phyloP scores from a whole-genome alignment of 139 green algal species.

The Dunaliella primolecta region DNA sequence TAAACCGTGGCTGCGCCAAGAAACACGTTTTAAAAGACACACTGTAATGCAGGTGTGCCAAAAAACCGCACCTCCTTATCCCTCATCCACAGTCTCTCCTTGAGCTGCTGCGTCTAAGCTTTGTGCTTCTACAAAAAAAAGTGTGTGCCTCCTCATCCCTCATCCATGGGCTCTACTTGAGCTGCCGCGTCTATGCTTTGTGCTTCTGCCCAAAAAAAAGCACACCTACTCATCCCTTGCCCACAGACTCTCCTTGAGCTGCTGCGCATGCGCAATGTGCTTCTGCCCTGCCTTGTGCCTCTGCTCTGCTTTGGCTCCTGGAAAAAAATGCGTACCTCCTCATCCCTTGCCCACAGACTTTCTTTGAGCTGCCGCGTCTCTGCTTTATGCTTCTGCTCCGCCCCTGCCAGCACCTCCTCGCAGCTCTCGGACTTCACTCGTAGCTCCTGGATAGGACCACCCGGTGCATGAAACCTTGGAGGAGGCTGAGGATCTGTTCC shows the following conservation, averaged over 20 bases:
- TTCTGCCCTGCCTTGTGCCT: background rate
- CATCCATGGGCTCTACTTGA: background rate
- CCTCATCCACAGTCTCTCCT: background rate
- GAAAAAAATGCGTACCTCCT: conserved; percentile 9
- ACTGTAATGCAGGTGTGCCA: background rate
- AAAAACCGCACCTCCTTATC: conserved; percentile 11
- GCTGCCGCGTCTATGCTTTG: background rate
- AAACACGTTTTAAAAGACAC: too few relatives aligned
- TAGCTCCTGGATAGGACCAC: background rate
- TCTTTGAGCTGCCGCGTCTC: conserved; percentile 3
- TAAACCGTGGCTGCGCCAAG: too few relatives aligned
- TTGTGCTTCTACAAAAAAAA: background rate
- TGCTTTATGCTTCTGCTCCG: background rate
- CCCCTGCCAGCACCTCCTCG: background rate
- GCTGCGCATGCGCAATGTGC: background rate
- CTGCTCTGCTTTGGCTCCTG: background rate
- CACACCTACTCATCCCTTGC: conserved; percentile 8
- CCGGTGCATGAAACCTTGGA: too few relatives aligned
- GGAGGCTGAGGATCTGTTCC: too few relatives aligned
- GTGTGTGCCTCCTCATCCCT: conserved; percentile 5
- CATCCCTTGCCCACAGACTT: conserved; percentile 3
- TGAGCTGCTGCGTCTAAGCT: background rate
- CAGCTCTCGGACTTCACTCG: background rate
- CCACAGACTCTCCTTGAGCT: background rate
- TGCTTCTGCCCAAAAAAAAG: background rate